Evolutionary conservation across 2,329 filamentous ascomycete genomes (phyloP), one percentile per base, ranked within the genome.

Genomic region (Coniella vitis): DNA sequence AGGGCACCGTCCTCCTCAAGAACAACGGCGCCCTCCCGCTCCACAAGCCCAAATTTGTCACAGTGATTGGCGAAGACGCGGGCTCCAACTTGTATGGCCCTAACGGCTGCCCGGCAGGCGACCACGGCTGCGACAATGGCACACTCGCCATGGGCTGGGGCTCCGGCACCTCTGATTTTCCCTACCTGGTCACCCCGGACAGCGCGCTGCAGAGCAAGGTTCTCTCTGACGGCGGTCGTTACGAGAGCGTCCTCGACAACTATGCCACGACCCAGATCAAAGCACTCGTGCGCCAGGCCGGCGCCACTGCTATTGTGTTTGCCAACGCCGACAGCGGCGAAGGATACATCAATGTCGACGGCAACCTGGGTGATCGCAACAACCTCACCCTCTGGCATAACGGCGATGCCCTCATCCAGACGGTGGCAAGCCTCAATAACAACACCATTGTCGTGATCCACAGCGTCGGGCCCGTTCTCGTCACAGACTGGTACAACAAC

Each of bases 401-500:
- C 51, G 90, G 88, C 36, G 89, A 97, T 46, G 74, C 77, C 1
- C 69, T 97, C 48, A 86, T 97, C 67, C 78, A 86, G 66, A 89
- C 86, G 41, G 87, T 95, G 10, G 83, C 88, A 1, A 74, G 81
- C 7, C 63, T 81, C 54, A 90, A 85, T 73, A 82, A 84, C 70
- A 95, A 96, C 75, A 95, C 90, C 12, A 85, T 97, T 52, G 87
- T 97, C 14, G 81, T 96, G 49, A 84, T 97, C 51, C 91, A 97
- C 71, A 89, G 86, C 1, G 79, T 84, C 3, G 90, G 90, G 0
- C 81, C 90, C 1, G 86, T 94, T 4, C 69, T 94, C 1, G 68
- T 96, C 20, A 79, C 82, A 12, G 79, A 87, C 9, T 91, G 83
- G 75, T 83, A 86, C 59, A 69, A 86, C 45, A 83, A 81, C 65